Evolutionary conservation across 345 rosid species (phyloP), one percentile per base, ranked within the genome.

Genomic region (Passiflora organensis): DNA sequence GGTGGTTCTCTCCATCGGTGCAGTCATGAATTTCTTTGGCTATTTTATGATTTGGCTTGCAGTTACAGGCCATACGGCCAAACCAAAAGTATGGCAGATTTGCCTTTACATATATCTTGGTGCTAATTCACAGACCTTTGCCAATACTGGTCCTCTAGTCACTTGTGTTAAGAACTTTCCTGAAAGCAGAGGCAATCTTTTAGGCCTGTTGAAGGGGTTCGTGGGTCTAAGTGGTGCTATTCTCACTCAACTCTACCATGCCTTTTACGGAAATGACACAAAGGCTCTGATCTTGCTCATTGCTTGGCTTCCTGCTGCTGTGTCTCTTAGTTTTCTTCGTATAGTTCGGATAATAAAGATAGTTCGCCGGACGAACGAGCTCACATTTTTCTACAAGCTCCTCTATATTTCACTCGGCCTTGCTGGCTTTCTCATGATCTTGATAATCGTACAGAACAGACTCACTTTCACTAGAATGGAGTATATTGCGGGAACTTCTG

Each of bases 171-270:
- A 38, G 63, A 65, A 57, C 45, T 65, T 65, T 19, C 70, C 70
- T 14, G 70, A 58, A 58, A 65, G 64, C 47, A 43, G 70, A 34
- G 70, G 70, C 20, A 45, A 43, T 45, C 59, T 65, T 13, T 22
- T 65, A 16, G 70, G 70, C n/a, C 39, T 65, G 36, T n/a, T 65
- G 58, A 65, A 65, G 43, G 70, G 70, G 11, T 24, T 58, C n/a
- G 44, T 65, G 2, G 70, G 70, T 38, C 41, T 65, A 34, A 65
- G 70, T 58, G 70, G 64, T 20, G 70, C 70, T 15, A 52, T 65
- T 5, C 28, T 65, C 25, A 57, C 69, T 20, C 69, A 65, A 51
- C 10, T 65, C 32, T 65, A 65, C 32, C 63, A 65, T 43, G 69
- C 69, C 51, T 12, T 58, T 36, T 43, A 65, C 34, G 69, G 69